These are phyloP conservation scores for Pascua guehoae DNA, from an alignment of 1,284 basidiomycete genomes.

Conservation along the genomic window DNA sequence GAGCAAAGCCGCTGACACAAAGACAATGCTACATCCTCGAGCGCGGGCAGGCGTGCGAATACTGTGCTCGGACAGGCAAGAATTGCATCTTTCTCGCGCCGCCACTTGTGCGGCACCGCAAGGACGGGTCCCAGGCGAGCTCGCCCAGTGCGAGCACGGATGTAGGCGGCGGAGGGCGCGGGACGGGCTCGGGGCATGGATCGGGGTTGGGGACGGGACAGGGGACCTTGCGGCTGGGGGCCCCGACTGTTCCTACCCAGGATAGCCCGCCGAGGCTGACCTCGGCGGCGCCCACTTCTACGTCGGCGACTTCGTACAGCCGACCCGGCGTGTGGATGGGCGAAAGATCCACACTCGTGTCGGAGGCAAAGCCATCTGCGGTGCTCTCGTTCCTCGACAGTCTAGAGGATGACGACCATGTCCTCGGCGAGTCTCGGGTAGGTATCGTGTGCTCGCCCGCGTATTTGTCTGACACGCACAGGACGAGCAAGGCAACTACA, in stretches of 20 bases:
- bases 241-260: too few species aligned
- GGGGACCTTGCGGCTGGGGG: too few species aligned
- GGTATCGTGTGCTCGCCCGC: neutral
- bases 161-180: neutral
- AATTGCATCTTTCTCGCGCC: slow-evolving; percentile 19
- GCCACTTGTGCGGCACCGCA: slow-evolving; percentile 18
- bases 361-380: neutral
- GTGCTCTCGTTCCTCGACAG: slow-evolving; percentile 14
- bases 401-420: slow-evolving; percentile 8
- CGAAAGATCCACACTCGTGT: slow-evolving; percentile 5
- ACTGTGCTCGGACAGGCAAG: slow-evolving; percentile 11
- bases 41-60: slow-evolving; percentile 18
- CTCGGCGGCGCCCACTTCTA: too few species aligned
- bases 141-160: neutral
- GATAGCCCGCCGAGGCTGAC: too few species aligned
- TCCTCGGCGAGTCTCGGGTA: neutral
- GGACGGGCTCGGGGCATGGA: too few species aligned
- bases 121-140: slow-evolving; percentile 3
- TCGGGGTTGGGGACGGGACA: too few species aligned
- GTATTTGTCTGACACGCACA: neutral
- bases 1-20: slow-evolving; percentile 3
- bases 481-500: slow-evolving; percentile 11
- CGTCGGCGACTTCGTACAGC: too few species aligned
- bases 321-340: slow-evolving; percentile 4
- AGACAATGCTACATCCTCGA: slow-evolving; percentile 17